phyloP scores from a whole-genome alignment of 2,329 filamentous ascomycete genomes.

The Diaporthe caulivora region DNA sequence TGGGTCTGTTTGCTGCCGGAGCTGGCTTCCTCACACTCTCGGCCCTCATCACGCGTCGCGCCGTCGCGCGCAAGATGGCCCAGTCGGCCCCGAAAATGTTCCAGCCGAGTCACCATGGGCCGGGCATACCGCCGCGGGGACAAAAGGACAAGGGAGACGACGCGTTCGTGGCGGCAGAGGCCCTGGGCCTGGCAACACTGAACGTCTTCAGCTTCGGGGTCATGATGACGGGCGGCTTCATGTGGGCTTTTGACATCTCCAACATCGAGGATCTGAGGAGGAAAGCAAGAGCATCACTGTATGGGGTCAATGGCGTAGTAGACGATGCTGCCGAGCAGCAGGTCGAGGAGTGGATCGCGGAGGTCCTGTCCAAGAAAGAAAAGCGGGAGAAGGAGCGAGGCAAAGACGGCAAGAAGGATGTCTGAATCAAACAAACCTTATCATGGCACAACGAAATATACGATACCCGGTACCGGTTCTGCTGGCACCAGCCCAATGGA shows the following conservation, averaged over 20 bases:
- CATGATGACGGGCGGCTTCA: slow-evolving; percentile 78
- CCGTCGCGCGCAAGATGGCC: slow-evolving; percentile 73
- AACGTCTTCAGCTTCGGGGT: slow-evolving; percentile 84
- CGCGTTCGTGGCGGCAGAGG: slow-evolving; percentile 81
- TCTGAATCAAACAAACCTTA: slow-evolving; percentile 47
- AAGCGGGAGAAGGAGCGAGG: slow-evolving; percentile 51
- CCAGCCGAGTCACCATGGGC: slow-evolving; percentile 65
- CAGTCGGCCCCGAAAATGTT: slow-evolving; percentile 79
- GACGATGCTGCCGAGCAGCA: slow-evolving; percentile 69
- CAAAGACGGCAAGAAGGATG: slow-evolving; percentile 32
- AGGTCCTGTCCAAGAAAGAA: slow-evolving; percentile 70
- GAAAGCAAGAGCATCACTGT: slow-evolving; percentile 59
- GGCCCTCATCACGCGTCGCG: slow-evolving; percentile 77
- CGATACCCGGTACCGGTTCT: no score
- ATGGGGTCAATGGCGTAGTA: slow-evolving; percentile 47
- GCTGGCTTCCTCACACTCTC: slow-evolving; percentile 81
- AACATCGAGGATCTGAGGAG: slow-evolving; percentile 73
- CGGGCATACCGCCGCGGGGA: slow-evolving; percentile 42
- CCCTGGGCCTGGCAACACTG: slow-evolving; percentile 86
- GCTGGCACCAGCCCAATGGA: background rate
- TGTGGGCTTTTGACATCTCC: slow-evolving; percentile 84
- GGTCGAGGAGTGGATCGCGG: slow-evolving; percentile 72
- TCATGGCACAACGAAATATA: background rate
- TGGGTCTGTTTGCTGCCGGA: slow-evolving; percentile 80
- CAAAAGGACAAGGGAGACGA: slow-evolving; percentile 65